Evolutionary conservation across 768 basidiomycete genomes (phyloP).

Genomic region (Pleurotus citrinopileatus): DNA sequence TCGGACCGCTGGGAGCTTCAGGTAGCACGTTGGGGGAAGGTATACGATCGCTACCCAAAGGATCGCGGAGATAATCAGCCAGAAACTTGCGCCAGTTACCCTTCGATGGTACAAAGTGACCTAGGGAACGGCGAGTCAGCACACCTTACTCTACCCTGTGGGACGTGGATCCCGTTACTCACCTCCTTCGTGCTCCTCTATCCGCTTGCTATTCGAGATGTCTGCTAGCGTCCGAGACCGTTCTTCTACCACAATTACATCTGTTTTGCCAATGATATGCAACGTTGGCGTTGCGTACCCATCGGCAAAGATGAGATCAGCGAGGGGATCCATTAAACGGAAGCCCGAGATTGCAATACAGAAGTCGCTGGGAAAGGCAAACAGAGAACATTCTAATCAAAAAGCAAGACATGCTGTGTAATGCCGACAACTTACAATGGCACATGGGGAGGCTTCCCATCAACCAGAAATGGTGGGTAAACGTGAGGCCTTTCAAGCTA

Average conservation of each 20-base stretch:
- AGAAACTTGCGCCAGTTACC: slow-evolving; percentile 76
- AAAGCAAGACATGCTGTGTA: background rate
- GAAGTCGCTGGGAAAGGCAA: slow-evolving; percentile 50
- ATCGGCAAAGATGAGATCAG: slow-evolving; percentile 45
- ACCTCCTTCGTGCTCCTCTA: slow-evolving; percentile 84
- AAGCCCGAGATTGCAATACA: slow-evolving; percentile 79
- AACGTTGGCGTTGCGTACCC: slow-evolving; percentile 69
- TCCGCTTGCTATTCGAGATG: slow-evolving; percentile 51
- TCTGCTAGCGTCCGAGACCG: slow-evolving; percentile 57
- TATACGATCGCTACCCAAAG: slow-evolving; percentile 32
- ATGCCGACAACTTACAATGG: slow-evolving; percentile 56
- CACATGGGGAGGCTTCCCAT: slow-evolving; percentile 69
- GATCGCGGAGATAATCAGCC: slow-evolving; percentile 58
- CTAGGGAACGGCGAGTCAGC: slow-evolving; percentile 30
- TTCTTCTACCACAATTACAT: slow-evolving; percentile 72
- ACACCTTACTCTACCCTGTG: background rate
- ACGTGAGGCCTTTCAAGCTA: slow-evolving; percentile 40
- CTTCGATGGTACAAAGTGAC: slow-evolving; percentile 83
- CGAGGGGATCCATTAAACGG: slow-evolving; percentile 45
- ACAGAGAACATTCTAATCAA: background rate
- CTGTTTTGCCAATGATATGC: slow-evolving; percentile 75
- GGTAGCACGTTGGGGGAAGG: slow-evolving; percentile 37
- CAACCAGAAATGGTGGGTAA: slow-evolving; percentile 53
- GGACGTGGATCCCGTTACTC: slow-evolving; percentile 21
- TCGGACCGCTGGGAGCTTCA: slow-evolving; percentile 28